Percentiles rank a stretch among this genome's conserved stretches.
Conservation (phyloP, 371 early-diverging fungal genomes). For the Chytridium lagenaria region DNA sequence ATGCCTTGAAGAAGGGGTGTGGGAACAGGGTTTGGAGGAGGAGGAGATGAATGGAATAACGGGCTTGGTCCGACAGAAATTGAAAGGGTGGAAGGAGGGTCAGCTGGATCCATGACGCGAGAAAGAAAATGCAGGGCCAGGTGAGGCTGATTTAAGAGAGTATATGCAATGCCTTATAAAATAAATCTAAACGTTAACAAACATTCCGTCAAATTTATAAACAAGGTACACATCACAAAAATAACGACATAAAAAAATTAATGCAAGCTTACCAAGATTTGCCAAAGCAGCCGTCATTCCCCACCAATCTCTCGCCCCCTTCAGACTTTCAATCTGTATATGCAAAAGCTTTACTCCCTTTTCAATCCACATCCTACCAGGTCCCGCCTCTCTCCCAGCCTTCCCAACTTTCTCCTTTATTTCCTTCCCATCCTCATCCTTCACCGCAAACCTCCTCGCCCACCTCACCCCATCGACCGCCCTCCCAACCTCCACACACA, state of each 20-base stretch:
- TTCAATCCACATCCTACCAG: conserved; percentile 18
- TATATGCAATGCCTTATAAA: conserved; percentile 6
- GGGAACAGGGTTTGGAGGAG: conserved; percentile 3
- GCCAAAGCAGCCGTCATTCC: conserved; percentile 15
- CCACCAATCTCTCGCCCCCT: conserved; percentile 17
- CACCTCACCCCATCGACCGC: conserved; percentile 12
- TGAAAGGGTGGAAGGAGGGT: background rate
- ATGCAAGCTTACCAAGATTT: conserved; percentile 1
- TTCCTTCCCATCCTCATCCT: background rate
- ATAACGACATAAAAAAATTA: background rate
- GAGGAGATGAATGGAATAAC: background rate
- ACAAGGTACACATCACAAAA: background rate
- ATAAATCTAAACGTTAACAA: background rate
- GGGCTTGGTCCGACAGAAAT: background rate
- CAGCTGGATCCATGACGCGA: conserved; percentile 7
- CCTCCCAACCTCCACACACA: conserved; percentile 15
- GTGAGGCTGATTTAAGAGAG: conserved; percentile 13
- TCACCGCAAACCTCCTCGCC: conserved; percentile 12
- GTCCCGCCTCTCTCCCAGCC: conserved; percentile 17
- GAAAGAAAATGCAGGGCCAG: conserved; percentile 13
- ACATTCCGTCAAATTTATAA: background rate
- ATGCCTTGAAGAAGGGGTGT: conserved; percentile 3
- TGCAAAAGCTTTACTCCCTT: conserved; percentile 19
- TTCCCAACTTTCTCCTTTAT: conserved; percentile 7
- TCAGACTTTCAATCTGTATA: conserved; percentile 7